phyloP scores from a whole-genome alignment of 371 early-diverging fungal species.

The Dichotomocladium elegans region DNA sequence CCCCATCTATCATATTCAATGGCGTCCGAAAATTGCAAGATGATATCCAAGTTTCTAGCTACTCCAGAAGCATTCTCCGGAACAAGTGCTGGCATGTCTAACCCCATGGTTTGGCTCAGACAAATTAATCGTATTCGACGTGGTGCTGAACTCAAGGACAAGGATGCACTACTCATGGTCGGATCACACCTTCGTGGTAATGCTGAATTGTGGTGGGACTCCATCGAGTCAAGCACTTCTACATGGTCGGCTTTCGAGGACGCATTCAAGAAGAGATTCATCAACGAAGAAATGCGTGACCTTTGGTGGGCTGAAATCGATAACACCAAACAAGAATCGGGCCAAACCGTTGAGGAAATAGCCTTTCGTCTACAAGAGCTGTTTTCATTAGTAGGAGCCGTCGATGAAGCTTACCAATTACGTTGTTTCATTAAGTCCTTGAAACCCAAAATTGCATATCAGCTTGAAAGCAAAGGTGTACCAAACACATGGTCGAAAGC shows the following conservation, averaged over 20 bases:
- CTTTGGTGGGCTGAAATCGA: background rate
- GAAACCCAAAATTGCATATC: background rate
- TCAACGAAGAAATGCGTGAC: background rate
- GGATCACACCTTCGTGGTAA: background rate
- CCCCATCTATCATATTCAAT: no score
- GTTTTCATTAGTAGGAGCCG: background rate
- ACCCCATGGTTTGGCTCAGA: background rate
- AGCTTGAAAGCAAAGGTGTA: background rate
- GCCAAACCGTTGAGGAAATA: background rate
- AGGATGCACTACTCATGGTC: background rate
- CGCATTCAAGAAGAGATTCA: background rate
- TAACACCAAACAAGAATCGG: background rate
- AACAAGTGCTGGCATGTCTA: background rate
- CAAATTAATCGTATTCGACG: background rate
- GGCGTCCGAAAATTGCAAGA: no score
- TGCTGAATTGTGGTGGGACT: background rate
- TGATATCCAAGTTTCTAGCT: background rate
- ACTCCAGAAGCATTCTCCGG: background rate
- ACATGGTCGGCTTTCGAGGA: background rate
- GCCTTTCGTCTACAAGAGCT: background rate
- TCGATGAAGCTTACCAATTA: background rate
- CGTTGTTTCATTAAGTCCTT: background rate
- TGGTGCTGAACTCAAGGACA: background rate
- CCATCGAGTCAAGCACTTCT: background rate
- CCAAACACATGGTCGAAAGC: background rate